Conservation (phyloP, 2,329 filamentous ascomycete genomes). For the Colletotrichum tropicicola region DNA sequence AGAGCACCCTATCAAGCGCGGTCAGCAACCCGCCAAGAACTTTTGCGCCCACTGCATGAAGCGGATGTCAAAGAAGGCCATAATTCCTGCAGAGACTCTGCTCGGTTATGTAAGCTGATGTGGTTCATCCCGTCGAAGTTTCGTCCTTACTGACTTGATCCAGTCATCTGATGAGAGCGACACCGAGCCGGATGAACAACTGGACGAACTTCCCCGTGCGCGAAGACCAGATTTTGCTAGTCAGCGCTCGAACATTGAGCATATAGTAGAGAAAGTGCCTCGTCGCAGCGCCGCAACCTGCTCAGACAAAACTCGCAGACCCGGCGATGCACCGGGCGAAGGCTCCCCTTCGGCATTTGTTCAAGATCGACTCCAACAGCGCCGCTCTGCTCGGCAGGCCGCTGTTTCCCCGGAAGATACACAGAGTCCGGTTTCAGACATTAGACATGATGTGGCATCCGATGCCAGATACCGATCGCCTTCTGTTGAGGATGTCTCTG, state of each 20-base stretch:
- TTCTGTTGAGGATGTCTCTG: background rate
- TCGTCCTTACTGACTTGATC: background rate
- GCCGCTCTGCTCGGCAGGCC: background rate
- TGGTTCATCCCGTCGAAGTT: too few relatives aligned
- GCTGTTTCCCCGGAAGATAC: background rate
- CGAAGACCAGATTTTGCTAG: too few relatives aligned
- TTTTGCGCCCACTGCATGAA: slow-evolving; percentile 46
- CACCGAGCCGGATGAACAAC: background rate
- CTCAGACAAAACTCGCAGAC: background rate
- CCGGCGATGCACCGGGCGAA: background rate
- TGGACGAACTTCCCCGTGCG: too few relatives aligned
- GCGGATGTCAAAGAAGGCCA: background rate
- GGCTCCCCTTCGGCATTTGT: background rate
- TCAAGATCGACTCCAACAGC: background rate
- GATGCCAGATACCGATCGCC: background rate
- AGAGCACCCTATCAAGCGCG: slow-evolving; percentile 39
- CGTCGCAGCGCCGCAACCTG: background rate
- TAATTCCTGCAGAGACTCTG: slow-evolving; percentile 18
- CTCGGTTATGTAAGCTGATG: slow-evolving; percentile 2
- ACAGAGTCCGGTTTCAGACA: background rate
- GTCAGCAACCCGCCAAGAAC: slow-evolving; percentile 39
- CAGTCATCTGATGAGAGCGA: slow-evolving; percentile 26
- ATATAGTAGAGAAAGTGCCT: background rate
- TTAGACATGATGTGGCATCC: background rate
- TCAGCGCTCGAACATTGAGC: background rate